phyloP scores from a whole-genome alignment of 75 land plant species.

The Chamaecyparis obtusa region DNA sequence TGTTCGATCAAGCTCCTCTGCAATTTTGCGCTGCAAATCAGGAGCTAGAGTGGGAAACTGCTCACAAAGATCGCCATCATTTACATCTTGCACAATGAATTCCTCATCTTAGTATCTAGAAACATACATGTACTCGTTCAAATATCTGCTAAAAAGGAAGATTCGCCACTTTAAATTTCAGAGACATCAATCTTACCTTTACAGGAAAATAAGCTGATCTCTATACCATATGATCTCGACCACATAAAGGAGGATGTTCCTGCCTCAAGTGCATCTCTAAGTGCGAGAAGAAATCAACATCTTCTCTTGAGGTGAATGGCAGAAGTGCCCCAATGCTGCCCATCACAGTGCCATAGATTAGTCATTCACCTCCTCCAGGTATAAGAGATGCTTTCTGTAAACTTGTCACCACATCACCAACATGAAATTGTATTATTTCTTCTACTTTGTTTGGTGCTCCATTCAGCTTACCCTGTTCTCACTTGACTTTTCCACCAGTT shows the following conservation, averaged over 20 bases:
- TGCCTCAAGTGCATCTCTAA: slow-evolving; percentile 99
- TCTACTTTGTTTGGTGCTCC: slow-evolving; percentile 99
- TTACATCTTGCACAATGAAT: slow-evolving; percentile 77
- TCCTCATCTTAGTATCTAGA: not conserved
- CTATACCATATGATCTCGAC: slow-evolving; percentile 96
- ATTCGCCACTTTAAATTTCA: not conserved
- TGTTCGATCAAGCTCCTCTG: slow-evolving; percentile 97
- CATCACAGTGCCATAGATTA: slow-evolving; percentile 95
- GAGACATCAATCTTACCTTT: slow-evolving; percentile 51
- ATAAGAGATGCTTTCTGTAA: slow-evolving; percentile 95
- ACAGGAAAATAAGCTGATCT: slow-evolving; percentile 98
- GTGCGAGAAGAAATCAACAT: slow-evolving; percentile 98
- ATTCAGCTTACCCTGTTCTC: slow-evolving; percentile 97
- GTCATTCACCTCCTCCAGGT: slow-evolving; percentile 94
- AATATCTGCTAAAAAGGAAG: not conserved
- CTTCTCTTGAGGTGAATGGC: slow-evolving; percentile 90
- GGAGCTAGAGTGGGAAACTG: slow-evolving; percentile 88
- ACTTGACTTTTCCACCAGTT: slow-evolving; percentile 97
- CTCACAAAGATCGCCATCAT: slow-evolving; percentile 99
- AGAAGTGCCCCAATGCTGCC: slow-evolving; percentile 94
- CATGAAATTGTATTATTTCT: slow-evolving; percentile 96
- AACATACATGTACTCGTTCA: not conserved
- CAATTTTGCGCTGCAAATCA: slow-evolving; percentile 97
- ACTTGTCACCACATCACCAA: slow-evolving; percentile 90
- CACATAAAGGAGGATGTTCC: slow-evolving; percentile 97